Base-by-base conservation (phyloP, 2,329 filamentous ascomycete genomes). In the Arthrinium puccinioides region DNA sequence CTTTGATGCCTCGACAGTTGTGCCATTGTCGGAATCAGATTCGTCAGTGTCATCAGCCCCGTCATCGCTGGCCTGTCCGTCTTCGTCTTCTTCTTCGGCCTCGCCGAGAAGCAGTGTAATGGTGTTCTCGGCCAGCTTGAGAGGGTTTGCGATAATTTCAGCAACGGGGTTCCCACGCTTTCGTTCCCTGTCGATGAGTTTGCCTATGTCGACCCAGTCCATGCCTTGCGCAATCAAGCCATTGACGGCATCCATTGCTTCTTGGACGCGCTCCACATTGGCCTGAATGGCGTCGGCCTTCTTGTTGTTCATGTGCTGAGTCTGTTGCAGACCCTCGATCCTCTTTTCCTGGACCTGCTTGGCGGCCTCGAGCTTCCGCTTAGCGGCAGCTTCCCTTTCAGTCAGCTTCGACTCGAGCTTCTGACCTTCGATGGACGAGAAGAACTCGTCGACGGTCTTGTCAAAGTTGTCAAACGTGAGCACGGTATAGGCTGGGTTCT, bases 191-290 rank as follows among this genome's bases (percentile, higher is more conserved):
- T 95, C 87, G 36, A 98, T 85, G 44, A 98, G 65, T 41, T 83
- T 84, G 9, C 77, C 87, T 51, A 97, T 89, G 47, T 96, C 85
- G 9, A 87, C 79, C 92, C 92, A 98, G 51, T 98, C 92, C 88
- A 97, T 97, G 9, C 90, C 90, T 53, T 95, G 87, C 5, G 78
- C 78, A 42, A 98, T 78, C n/a, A 97, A 67, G 1, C 87, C 86
- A 57, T 94, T 97, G 37, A 98, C 82, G 4, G 92, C 88, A 56
- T 88, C 86, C 57, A 88, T 88, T 5, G 87, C 88, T 62, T 97
- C 92, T 56, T 95, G 85, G 0, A 97, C 89, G 35, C 88, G 77
- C 54, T 94, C 87, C 2, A 87, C 71, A 52, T 98, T 97, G 16
- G 87, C 86, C 57, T 95, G 79, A 28, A 98, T 92, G 0, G 89